Conservation (phyloP, 495 filamentous ascomycete genomes). For the Lasiosphaeria miniovina region DNA sequence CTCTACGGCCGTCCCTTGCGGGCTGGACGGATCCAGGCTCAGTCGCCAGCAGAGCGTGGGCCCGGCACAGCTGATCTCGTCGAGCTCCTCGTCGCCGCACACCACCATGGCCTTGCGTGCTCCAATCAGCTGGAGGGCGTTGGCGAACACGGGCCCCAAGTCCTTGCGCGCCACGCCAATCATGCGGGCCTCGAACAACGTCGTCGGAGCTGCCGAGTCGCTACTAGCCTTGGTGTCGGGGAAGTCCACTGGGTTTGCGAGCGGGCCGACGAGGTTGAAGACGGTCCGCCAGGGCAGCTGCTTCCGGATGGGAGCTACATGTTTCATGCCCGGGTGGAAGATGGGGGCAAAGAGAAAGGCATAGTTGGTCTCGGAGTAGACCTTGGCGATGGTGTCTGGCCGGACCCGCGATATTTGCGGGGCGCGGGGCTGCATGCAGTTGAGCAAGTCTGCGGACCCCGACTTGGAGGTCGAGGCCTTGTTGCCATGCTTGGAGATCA, state of each 20-base stretch:
- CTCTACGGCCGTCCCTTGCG: constrained; percentile 56
- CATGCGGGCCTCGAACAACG: constrained; percentile 75
- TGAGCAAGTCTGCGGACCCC: constrained; percentile 89
- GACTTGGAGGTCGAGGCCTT: constrained; percentile 92
- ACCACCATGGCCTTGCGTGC: constrained; percentile 83
- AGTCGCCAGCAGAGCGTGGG: constrained; percentile 84
- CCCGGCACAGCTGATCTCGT: constrained; percentile 90
- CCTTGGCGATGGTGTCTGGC: constrained; percentile 59
- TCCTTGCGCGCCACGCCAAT: constrained; percentile 85
- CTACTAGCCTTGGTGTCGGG: not conserved
- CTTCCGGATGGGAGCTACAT: constrained; percentile 77
- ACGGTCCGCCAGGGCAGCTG: constrained; percentile 89
- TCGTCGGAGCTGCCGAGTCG: not conserved
- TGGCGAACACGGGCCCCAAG: constrained; percentile 81
- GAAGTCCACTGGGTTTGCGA: constrained; percentile 81
- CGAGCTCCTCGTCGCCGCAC: constrained; percentile 90
- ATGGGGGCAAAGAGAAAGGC: constrained; percentile 94
- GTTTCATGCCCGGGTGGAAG: constrained; percentile 91
- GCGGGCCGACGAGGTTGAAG: constrained; percentile 92
- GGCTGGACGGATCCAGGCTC: constrained; percentile 38
- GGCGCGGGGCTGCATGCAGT: constrained; percentile 61
- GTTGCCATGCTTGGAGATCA: constrained; percentile 94
- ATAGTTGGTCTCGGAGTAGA: constrained; percentile 82
- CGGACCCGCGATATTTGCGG: constrained; percentile 72
- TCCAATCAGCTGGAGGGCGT: constrained; percentile 75